phyloP scores from a whole-genome alignment of 2,329 filamentous ascomycete genomes.

The Lachnellula hyalina region DNA sequence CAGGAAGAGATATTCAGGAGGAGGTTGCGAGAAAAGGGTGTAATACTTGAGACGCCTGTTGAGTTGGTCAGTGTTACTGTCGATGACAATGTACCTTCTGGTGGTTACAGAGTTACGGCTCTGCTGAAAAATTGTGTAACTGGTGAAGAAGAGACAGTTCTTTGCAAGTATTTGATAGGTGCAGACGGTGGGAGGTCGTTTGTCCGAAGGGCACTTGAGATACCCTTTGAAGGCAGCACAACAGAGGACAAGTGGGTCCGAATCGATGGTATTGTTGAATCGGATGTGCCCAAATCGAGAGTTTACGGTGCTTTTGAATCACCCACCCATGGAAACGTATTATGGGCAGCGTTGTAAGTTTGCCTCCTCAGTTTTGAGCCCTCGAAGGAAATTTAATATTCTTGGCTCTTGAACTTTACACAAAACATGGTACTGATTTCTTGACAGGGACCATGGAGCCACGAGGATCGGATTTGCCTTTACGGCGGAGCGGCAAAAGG shows the following conservation, averaged over 20 bases:
- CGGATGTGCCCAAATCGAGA: constrained; percentile 40
- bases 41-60: constrained; percentile 15
- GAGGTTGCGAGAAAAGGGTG: constrained; percentile 29
- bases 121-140: constrained; percentile 17
- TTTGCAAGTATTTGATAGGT: constrained; percentile 45
- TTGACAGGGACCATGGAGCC: constrained; percentile 40
- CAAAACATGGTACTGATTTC: too few species aligned
- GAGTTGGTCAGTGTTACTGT: constrained; percentile 17
- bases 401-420: too few species aligned
- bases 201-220: constrained; percentile 40
- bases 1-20: constrained; percentile 48
- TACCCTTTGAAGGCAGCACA: constrained; percentile 45
- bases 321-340: constrained; percentile 47
- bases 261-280: constrained; percentile 40
- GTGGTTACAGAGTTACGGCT: constrained; percentile 21
- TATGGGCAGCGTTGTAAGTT: constrained; percentile 43
- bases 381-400: too few species aligned
- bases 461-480: constrained; percentile 50
- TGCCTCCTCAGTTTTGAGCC: too few species aligned
- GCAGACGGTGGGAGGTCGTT: constrained; percentile 47
- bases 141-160: constrained; percentile 28
- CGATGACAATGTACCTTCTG: constrained; percentile 15
- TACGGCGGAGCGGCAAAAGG: constrained; percentile 37
- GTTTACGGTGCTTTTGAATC: constrained; percentile 46
- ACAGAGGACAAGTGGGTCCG: constrained; percentile 49